These are phyloP conservation scores for Fragaria iinumae DNA, from an alignment of 306 rosid genomes.

Conservation along the genomic window DNA sequence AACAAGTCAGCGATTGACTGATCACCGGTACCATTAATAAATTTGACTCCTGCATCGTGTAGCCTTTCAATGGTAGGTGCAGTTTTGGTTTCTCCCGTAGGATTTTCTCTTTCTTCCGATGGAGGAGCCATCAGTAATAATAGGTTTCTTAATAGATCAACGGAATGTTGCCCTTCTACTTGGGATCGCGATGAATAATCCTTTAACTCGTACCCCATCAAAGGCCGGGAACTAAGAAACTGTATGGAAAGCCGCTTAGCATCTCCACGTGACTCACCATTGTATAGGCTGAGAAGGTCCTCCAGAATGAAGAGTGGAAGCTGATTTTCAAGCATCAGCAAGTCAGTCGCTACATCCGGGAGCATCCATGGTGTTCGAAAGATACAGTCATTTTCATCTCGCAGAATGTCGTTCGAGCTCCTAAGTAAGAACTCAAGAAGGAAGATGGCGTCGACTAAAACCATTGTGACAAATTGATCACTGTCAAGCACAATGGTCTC, in stretches of 20 bases:
- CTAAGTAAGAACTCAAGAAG: background rate
- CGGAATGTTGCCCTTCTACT: background rate
- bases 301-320: background rate
- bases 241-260: too few relatives aligned
- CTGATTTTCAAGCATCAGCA: background rate
- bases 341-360: background rate
- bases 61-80: background rate
- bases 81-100: too few relatives aligned
- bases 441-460: conserved; percentile 19
- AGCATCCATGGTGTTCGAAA: background rate
- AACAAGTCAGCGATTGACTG: too few relatives aligned
- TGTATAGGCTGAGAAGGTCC: background rate
- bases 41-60: background rate
- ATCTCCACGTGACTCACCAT: background rate
- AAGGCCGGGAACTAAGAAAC: too few relatives aligned
- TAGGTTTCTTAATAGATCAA: background rate
- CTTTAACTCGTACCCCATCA: background rate
- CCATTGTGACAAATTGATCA: conserved; percentile 16
- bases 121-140: background rate
- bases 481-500: background rate
- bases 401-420: too few relatives aligned
- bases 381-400: background rate
- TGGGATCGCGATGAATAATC: background rate
- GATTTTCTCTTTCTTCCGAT: too few relatives aligned
- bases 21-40: background rate